phyloP scores from a whole-genome alignment of 345 rosid species.

The Noccaea caerulescens region DNA sequence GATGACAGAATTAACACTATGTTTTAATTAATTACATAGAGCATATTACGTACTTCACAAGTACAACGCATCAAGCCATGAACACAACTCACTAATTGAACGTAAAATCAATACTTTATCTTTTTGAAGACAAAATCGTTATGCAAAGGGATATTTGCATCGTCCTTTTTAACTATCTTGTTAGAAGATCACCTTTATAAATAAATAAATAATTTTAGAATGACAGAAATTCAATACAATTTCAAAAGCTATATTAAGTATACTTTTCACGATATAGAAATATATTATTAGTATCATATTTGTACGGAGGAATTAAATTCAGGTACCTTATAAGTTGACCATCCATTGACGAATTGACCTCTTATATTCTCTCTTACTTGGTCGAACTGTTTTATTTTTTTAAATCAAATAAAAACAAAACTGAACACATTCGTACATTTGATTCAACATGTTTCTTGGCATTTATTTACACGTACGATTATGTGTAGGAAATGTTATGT shows the following conservation, averaged over 20 bases:
- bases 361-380: not conserved
- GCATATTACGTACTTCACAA: not conserved
- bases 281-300: constrained; percentile 8
- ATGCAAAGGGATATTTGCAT: constrained; percentile 1
- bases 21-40: not conserved
- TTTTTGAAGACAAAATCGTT: constrained; percentile 11
- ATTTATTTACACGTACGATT: constrained; percentile 5
- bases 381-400: constrained; percentile 24
- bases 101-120: constrained; percentile 1
- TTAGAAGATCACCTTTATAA: constrained; percentile 20
- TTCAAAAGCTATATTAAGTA: constrained; percentile 16
- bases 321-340: constrained; percentile 39
- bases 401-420: constrained; percentile 34
- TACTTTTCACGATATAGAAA: constrained; percentile 4
- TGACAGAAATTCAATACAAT: not conserved
- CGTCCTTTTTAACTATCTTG: not conserved
- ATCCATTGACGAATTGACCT: constrained; percentile 30
- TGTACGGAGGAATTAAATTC: constrained; percentile 31
- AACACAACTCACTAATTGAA: constrained; percentile 3
- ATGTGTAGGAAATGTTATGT: not conserved
- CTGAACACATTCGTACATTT: constrained; percentile 3
- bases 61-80: not conserved
- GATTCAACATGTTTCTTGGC: not conserved
- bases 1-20: not conserved
- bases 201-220: not conserved